Evolutionary conservation across 768 basidiomycete genomes (phyloP).

Genomic region (Candolleomyces aberdarensis): DNA sequence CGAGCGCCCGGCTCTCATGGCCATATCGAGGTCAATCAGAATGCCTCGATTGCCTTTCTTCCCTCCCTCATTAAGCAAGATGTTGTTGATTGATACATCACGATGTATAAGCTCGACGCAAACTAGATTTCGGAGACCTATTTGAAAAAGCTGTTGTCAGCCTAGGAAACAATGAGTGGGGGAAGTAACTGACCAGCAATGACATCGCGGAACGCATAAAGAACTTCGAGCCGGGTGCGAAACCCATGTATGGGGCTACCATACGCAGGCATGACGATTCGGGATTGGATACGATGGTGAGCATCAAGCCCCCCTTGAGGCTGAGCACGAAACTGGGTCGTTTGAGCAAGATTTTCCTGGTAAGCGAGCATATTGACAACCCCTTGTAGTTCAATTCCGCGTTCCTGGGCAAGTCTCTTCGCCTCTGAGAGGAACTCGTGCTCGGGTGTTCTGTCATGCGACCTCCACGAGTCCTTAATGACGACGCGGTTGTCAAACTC

Average conservation of each 20-base stretch:
- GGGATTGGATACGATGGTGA: neutral
- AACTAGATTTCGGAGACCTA: neutral
- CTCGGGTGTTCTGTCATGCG: neutral
- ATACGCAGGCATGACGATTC: neutral
- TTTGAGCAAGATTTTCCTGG: neutral
- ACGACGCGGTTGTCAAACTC: neutral
- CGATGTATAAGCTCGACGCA: neutral
- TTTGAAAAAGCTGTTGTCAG: neutral
- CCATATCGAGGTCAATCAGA: constrained; percentile 10
- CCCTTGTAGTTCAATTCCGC: neutral
- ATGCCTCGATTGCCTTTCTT: neutral
- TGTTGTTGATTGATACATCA: constrained; percentile 3
- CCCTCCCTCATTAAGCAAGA: neutral
- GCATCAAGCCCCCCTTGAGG: neutral
- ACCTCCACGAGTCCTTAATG: neutral
- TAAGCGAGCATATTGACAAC: neutral
- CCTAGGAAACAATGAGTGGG: neutral
- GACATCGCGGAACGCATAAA: neutral
- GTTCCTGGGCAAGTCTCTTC: neutral
- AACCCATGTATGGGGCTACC: neutral
- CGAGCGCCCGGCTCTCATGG: neutral
- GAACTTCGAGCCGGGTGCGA: neutral
- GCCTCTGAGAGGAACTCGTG: neutral
- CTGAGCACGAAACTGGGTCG: neutral
- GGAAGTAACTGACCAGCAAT: neutral